phyloP scores from a whole-genome alignment of 768 basidiomycete species.

The Psilocybe sp. region DNA sequence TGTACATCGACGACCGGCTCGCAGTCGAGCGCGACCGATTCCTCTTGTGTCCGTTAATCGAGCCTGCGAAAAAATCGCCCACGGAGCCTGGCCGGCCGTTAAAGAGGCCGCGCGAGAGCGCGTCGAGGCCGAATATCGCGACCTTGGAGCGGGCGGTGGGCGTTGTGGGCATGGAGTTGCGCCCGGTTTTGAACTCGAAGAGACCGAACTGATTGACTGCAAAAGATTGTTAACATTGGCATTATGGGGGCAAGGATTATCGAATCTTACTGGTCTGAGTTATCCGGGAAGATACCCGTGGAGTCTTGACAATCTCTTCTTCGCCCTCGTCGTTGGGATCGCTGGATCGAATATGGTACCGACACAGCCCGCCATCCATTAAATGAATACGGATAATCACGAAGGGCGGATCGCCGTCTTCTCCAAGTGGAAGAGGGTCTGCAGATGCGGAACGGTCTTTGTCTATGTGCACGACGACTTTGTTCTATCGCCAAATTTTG shows the following conservation, averaged over 20 bases:
- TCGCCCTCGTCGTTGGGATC: constrained; percentile 72
- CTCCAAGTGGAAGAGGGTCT: constrained; percentile 75
- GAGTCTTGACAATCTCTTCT: constrained; percentile 81
- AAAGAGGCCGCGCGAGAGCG: constrained; percentile 88
- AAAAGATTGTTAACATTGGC: constrained; percentile 3
- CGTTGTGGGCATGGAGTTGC: constrained; percentile 76
- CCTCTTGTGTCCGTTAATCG: constrained; percentile 65
- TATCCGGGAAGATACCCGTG: constrained; percentile 69
- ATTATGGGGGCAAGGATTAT: constrained; percentile 8
- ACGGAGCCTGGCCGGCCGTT: constrained; percentile 65
- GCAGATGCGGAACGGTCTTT: constrained; percentile 71
- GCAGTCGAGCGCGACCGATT: constrained; percentile 56
- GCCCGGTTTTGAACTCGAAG: constrained; percentile 81
- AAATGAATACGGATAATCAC: constrained; percentile 83
- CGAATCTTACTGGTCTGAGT: constrained; percentile 71
- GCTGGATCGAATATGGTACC: constrained; percentile 73
- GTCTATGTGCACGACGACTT: constrained; percentile 88
- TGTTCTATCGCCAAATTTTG: constrained; percentile 52
- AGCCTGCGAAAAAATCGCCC: constrained; percentile 75
- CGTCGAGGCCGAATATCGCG: constrained; percentile 87
- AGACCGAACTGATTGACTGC: constrained; percentile 86
- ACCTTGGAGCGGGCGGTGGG: constrained; percentile 79
- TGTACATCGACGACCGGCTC: constrained; percentile 73
- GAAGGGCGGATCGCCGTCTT: constrained; percentile 59
- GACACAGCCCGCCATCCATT: constrained; percentile 77